Conservation (phyloP, 208 protist genomes). For the Leishmania martiniquensis region DNA sequence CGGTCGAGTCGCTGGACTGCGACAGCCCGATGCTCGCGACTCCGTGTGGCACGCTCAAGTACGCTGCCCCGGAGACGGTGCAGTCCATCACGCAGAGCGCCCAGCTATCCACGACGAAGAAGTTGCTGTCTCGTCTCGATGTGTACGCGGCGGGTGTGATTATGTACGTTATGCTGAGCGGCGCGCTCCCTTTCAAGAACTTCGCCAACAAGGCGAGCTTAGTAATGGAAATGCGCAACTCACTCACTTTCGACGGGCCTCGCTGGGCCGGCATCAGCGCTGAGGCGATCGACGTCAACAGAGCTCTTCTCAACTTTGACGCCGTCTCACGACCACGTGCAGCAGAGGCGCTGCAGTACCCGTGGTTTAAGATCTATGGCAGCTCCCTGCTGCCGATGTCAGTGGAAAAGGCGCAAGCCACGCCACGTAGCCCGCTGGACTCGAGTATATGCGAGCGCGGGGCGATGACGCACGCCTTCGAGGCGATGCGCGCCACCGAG, state of each 20-base stretch:
- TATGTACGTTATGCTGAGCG: conserved; percentile 86
- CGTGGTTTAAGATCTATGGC: conserved; percentile 57
- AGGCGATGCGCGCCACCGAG: conserved; percentile 58
- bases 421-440: conserved; percentile 35
- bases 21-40: conserved; percentile 85
- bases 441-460: conserved; percentile 51
- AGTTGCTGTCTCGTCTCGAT: conserved; percentile 71
- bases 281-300: conserved; percentile 58
- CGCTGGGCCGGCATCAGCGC: conserved; percentile 60
- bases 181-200: conserved; percentile 75
- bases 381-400: not conserved
- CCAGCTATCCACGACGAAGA: conserved; percentile 65
- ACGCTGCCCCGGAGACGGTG: conserved; percentile 87
- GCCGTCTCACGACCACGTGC: conserved; percentile 52
- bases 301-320: conserved; percentile 56
- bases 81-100: conserved; percentile 57
- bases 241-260: conserved; percentile 57
- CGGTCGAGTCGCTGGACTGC: conserved; percentile 40
- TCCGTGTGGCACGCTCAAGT: conserved; percentile 86
- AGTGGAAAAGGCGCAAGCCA: not conserved
- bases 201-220: conserved; percentile 67
- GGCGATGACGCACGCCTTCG: conserved; percentile 62
- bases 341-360: conserved; percentile 55
- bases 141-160: conserved; percentile 79
- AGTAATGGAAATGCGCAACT: conserved; percentile 68